Evolutionary conservation across 306 rosid genomes (phyloP).

Genomic region (Acacia confusa): DNA sequence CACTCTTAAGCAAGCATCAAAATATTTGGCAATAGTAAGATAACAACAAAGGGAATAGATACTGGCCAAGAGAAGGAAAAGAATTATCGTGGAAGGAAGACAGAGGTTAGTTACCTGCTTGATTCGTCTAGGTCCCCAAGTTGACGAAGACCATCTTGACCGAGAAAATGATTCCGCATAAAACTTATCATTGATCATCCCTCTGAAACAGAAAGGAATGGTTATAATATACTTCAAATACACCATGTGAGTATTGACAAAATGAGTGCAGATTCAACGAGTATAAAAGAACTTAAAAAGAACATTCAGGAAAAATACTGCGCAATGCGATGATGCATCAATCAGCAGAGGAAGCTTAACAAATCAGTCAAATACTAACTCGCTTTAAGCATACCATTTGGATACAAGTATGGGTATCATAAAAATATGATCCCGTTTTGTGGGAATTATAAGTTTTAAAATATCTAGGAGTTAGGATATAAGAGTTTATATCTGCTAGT

Average conservation of each 20-base stretch:
- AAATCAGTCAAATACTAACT: slow-evolving; percentile 1
- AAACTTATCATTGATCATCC: slow-evolving; percentile 66
- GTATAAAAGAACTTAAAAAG: slow-evolving; percentile 18
- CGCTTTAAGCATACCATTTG: slow-evolving; percentile 11
- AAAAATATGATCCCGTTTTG: background rate
- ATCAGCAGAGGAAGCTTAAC: background rate
- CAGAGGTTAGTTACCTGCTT: slow-evolving; percentile 56
- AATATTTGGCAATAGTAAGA: slow-evolving; percentile 1
- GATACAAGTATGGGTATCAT: background rate
- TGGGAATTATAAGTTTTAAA: background rate
- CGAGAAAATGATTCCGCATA: slow-evolving; percentile 63
- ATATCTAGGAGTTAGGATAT: background rate
- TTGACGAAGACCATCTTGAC: slow-evolving; percentile 88
- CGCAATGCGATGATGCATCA: background rate
- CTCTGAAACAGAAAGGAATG: slow-evolving; percentile 49
- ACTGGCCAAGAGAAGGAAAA: slow-evolving; percentile 4
- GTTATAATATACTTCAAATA: slow-evolving; percentile 2
- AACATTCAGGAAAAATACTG: background rate
- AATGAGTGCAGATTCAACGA: background rate
- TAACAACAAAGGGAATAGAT: background rate
- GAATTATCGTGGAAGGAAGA: background rate
- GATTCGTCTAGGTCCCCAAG: slow-evolving; percentile 92
- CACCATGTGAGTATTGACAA: slow-evolving; percentile 7
- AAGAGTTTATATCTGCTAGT: background rate
- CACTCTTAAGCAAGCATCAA: slow-evolving; percentile 7